Percentiles rank a stretch among this genome's conserved stretches.
phyloP scores from a whole-genome alignment of 2,329 filamentous ascomycete genomes.

The Septoria petroselini region DNA sequence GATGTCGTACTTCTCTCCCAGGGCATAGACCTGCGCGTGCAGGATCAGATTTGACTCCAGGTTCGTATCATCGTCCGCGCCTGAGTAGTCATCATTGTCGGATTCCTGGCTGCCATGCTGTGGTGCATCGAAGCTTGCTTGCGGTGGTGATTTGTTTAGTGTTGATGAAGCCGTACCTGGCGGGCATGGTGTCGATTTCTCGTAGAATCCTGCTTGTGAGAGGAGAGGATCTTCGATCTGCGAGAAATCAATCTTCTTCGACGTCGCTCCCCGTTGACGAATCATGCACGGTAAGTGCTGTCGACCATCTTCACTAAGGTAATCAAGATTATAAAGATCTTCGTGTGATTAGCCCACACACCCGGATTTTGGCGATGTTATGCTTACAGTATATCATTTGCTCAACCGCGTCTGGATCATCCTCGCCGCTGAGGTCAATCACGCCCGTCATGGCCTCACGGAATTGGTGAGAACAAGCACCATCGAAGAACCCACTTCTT shows the following conservation, averaged over 20 bases:
- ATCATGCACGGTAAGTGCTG: constrained; percentile 18
- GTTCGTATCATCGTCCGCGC: constrained; percentile 38
- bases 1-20: constrained; percentile 53
- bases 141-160: neutral
- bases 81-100: constrained; percentile 39
- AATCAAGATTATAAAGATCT: constrained; percentile 43
- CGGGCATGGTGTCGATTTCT: neutral
- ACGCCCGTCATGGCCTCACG: constrained; percentile 36
- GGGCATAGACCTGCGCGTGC: constrained; percentile 50
- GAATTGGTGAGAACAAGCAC: constrained; percentile 39
- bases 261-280: constrained; percentile 33
- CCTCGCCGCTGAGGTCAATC: constrained; percentile 39
- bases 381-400: constrained; percentile 42
- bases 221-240: constrained; percentile 39
- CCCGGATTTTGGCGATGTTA: neutral
- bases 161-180: neutral
- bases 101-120: constrained; percentile 30
- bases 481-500: constrained; percentile 47
- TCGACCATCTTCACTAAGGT: constrained; percentile 32
- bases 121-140: constrained; percentile 23
- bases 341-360: neutral
- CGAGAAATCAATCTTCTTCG: constrained; percentile 37
- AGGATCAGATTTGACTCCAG: constrained; percentile 44
- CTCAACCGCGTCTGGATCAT: constrained; percentile 41
- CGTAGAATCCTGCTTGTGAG: constrained; percentile 36